These are phyloP conservation scores for Exophiala sideris DNA, from an alignment of 2,329 filamentous ascomycete species.

Conservation along the genomic window DNA sequence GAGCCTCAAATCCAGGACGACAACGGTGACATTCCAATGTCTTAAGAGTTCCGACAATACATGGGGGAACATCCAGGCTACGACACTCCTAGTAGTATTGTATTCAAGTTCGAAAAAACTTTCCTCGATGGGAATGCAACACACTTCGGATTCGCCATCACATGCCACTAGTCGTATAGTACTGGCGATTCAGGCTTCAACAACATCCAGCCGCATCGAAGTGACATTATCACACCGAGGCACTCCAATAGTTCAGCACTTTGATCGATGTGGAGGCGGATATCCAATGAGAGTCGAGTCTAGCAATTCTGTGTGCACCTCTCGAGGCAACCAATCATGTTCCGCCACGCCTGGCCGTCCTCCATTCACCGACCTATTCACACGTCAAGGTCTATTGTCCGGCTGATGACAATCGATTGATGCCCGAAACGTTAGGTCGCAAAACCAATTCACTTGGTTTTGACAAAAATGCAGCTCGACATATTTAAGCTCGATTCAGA, in stretches of 20 bases:
- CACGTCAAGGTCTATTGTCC: constrained; percentile 9
- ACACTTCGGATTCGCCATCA: too few species aligned
- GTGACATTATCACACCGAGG: too few species aligned
- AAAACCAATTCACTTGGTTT: constrained; percentile 13
- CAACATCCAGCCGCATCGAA: too few species aligned
- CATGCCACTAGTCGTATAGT: too few species aligned
- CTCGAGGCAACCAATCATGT: constrained; percentile 20
- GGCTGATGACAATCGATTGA: constrained; percentile 15
- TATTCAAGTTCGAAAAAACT: too few species aligned
- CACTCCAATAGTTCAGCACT: too few species aligned
- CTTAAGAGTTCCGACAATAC: not conserved
- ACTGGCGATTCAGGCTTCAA: too few species aligned
- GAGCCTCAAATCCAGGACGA: constrained; percentile 2
- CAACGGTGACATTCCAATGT: not conserved
- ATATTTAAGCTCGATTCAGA: not conserved
- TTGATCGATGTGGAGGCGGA: not conserved
- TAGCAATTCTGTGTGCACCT: not conserved
- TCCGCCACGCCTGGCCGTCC: constrained; percentile 18
- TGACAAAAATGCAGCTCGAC: constrained; percentile 10
- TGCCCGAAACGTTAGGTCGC: constrained; percentile 20
- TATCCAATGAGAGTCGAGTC: not conserved
- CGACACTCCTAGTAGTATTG: too few species aligned
- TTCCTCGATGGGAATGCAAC: too few species aligned
- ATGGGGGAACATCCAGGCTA: not conserved
- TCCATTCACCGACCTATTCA: constrained; percentile 17